Evolutionary conservation across 1,284 basidiomycete genomes (phyloP).

Genomic region (Sphagnurus paluster): DNA sequence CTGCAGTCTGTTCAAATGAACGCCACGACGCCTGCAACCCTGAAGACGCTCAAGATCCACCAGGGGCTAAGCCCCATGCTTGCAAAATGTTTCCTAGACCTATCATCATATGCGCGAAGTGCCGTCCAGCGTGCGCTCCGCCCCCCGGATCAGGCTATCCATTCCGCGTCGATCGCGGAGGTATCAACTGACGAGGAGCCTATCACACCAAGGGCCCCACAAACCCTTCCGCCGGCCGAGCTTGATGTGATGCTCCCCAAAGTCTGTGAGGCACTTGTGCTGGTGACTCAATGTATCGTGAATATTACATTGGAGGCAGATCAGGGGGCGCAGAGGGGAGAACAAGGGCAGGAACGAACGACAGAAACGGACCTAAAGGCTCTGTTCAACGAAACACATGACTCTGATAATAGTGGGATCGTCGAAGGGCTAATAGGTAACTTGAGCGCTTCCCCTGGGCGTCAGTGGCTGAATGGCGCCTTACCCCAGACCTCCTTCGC

Average conservation of each 20-base stretch:
- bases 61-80: slow-evolving; percentile 51
- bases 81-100: slow-evolving; percentile 49
- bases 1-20: slow-evolving; percentile 49
- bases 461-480: slow-evolving; percentile 16
- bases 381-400: slow-evolving; percentile 45
- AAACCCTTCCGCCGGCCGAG: slow-evolving; percentile 30
- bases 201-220: slow-evolving; percentile 9
- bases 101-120: slow-evolving; percentile 51
- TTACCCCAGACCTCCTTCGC: slow-evolving; percentile 59
- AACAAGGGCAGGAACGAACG: slow-evolving; percentile 20
- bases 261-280: slow-evolving; percentile 77
- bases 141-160: slow-evolving; percentile 15
- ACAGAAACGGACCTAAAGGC: slow-evolving; percentile 30
- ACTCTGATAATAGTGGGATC: slow-evolving; percentile 45
- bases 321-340: slow-evolving; percentile 30
- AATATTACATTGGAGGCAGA: slow-evolving; percentile 62
- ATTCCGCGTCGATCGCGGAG: slow-evolving; percentile 11
- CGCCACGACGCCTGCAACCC: slow-evolving; percentile 24
- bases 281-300: slow-evolving; percentile 75
- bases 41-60: slow-evolving; percentile 36
- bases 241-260: slow-evolving; percentile 70
- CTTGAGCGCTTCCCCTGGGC: slow-evolving; percentile 6
- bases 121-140: slow-evolving; percentile 52
- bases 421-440: slow-evolving; percentile 63
- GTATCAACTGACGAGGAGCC: slow-evolving; percentile 15